A percentile compares a stretch with the other conserved stretches of the same genome.
Evolutionary conservation across 805 yeast genomes (phyloP).

Genomic region (Sugiyamaella lignohabitans): DNA sequence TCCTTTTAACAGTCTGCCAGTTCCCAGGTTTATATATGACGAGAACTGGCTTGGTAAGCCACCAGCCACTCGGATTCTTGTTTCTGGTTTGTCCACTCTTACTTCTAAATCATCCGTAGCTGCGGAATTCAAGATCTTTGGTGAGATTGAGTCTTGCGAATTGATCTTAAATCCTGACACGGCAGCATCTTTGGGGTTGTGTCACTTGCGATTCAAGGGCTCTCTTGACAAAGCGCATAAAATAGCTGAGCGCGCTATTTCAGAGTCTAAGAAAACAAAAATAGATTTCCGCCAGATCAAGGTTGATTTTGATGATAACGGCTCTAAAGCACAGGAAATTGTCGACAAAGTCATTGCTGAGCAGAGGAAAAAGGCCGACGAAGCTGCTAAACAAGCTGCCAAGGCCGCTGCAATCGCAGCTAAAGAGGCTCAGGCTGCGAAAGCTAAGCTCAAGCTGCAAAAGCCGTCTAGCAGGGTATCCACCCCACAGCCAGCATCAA

Average conservation of each 20-base stretch:
- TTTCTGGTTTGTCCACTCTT: slow-evolving; percentile 53
- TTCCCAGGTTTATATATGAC: slow-evolving; percentile 47
- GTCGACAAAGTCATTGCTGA: slow-evolving; percentile 8
- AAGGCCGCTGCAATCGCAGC: slow-evolving; percentile 6
- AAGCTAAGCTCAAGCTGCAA: background rate
- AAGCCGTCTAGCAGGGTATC: background rate
- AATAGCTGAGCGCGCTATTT: slow-evolving; percentile 42
- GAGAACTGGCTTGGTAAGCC: slow-evolving; percentile 67
- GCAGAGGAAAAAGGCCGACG: slow-evolving; percentile 2
- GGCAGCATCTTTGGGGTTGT: slow-evolving; percentile 74
- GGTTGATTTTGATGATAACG: slow-evolving; percentile 30
- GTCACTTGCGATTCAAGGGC: slow-evolving; percentile 52
- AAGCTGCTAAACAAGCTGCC: slow-evolving; percentile 5
- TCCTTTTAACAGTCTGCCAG: slow-evolving; percentile 18
- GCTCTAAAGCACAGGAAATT: slow-evolving; percentile 23
- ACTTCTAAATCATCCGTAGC: slow-evolving; percentile 17
- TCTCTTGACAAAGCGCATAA: slow-evolving; percentile 41
- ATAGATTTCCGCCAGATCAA: slow-evolving; percentile 45
- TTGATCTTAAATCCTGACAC: slow-evolving; percentile 62
- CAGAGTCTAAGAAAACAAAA: slow-evolving; percentile 39
- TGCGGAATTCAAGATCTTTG: slow-evolving; percentile 46
- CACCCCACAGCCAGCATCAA: background rate
- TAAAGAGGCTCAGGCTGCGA: background rate
- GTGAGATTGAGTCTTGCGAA: slow-evolving; percentile 54
- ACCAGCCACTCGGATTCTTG: slow-evolving; percentile 62